Conservation (phyloP, 1,284 basidiomycete genomes). For the Cerioporus squamosus region DNA sequence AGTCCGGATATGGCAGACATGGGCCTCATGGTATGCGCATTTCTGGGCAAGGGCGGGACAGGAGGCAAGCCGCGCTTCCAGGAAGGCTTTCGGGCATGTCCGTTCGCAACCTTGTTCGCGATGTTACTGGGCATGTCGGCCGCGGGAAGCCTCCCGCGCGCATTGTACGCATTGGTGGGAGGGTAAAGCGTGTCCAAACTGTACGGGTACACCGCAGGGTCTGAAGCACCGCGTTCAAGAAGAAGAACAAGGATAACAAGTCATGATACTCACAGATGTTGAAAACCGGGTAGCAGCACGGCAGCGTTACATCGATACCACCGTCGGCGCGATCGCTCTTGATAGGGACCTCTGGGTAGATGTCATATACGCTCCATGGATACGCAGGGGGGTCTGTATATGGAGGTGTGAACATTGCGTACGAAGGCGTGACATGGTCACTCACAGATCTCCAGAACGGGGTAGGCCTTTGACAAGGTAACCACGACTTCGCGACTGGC, state of each 20-base stretch:
- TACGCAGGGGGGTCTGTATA: slow-evolving; percentile 24
- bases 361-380: slow-evolving; percentile 23
- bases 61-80: slow-evolving; percentile 16
- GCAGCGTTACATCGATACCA: slow-evolving; percentile 4
- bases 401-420: neutral
- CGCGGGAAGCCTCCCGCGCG: neutral
- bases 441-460: slow-evolving; percentile 34
- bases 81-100: slow-evolving; percentile 12
- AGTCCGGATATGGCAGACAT: slow-evolving; percentile 19
- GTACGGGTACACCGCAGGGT: slow-evolving; percentile 31
- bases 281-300: slow-evolving; percentile 18
- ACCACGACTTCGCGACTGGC: neutral
- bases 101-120: neutral
- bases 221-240: slow-evolving; percentile 7
- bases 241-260: neutral
- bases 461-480: slow-evolving; percentile 23
- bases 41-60: slow-evolving; percentile 26
- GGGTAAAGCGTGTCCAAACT: slow-evolving; percentile 26
- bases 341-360: slow-evolving; percentile 18
- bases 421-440: neutral
- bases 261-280: slow-evolving; percentile 20
- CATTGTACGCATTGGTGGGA: neutral
- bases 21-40: slow-evolving; percentile 17
- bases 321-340: neutral
- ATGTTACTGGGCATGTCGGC: neutral